Evolutionary conservation across 108 stramenopile species (phyloP).

Genomic region (Epipyxis sp.): DNA sequence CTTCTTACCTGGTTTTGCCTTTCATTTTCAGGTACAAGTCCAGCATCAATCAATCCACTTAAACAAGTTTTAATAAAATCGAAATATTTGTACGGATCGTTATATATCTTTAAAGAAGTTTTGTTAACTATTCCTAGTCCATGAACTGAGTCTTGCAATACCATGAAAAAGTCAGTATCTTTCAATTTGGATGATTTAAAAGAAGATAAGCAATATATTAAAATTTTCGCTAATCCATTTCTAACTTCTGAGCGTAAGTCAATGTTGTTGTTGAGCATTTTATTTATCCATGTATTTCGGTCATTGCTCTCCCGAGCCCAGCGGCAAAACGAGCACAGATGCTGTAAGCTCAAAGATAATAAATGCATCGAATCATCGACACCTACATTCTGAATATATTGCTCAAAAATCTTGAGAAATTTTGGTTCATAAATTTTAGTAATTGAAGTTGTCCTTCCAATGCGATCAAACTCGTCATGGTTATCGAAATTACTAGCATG

Average conservation of each 20-base stretch:
- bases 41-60: slow-evolving; percentile 18
- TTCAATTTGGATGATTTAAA: neutral
- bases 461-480: too few species aligned
- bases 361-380: slow-evolving; percentile 1
- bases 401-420: slow-evolving; percentile 8
- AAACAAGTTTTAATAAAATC: slow-evolving; percentile 23
- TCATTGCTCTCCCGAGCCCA: neutral
- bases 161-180: neutral
- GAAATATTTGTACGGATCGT: slow-evolving; percentile 32
- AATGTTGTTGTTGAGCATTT: neutral
- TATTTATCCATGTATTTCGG: neutral
- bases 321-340: neutral
- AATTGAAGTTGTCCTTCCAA: neutral
- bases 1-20: slow-evolving; percentile 9
- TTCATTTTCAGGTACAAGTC: slow-evolving; percentile 28
- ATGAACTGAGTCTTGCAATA: slow-evolving; percentile 8
- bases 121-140: slow-evolving; percentile 33
- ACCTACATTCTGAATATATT: neutral
- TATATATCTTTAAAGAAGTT: slow-evolving; percentile 31
- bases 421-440: slow-evolving; percentile 18
- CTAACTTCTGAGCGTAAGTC: slow-evolving; percentile 30
- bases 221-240: slow-evolving; percentile 16
- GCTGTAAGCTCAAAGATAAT: neutral
- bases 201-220: slow-evolving; percentile 18
- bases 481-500: too few species aligned